phyloP scores from a whole-genome alignment of 2,329 filamentous ascomycete genomes.

The Calonectria montana region DNA sequence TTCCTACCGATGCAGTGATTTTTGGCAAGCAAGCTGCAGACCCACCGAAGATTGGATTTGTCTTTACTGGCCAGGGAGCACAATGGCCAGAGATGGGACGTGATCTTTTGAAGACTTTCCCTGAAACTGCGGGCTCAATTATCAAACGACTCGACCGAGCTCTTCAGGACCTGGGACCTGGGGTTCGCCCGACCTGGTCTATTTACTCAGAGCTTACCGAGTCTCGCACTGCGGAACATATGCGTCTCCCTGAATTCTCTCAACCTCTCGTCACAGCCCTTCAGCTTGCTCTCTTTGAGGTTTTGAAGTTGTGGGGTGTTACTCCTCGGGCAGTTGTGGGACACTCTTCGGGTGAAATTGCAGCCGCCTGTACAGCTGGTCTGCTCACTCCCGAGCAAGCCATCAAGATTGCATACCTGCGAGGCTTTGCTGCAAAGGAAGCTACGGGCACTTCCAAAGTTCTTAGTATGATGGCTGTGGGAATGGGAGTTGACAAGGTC shows the following conservation, averaged over 20 bases:
- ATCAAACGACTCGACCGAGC: neutral
- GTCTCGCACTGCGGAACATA: neutral
- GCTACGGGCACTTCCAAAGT: neutral
- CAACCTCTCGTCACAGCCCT: slow-evolving; percentile 55
- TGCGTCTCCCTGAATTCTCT: slow-evolving; percentile 38
- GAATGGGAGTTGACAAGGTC: slow-evolving; percentile 13
- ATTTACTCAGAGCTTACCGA: slow-evolving; percentile 35
- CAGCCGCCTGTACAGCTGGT: slow-evolving; percentile 45
- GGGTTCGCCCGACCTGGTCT: slow-evolving; percentile 6
- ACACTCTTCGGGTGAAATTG: slow-evolving; percentile 53
- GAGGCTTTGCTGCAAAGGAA: slow-evolving; percentile 36
- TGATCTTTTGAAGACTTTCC: slow-evolving; percentile 37
- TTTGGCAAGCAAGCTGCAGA: slow-evolving; percentile 12
- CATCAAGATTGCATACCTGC: slow-evolving; percentile 45
- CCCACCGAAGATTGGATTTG: slow-evolving; percentile 32
- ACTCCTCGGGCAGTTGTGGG: slow-evolving; percentile 44
- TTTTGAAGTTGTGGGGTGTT: slow-evolving; percentile 44
- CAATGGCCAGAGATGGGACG: slow-evolving; percentile 50
- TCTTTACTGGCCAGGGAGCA: slow-evolving; percentile 53
- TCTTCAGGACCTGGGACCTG: neutral
- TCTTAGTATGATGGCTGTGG: slow-evolving; percentile 20
- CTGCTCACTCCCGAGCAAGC: slow-evolving; percentile 35
- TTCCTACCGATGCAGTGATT: slow-evolving; percentile 10
- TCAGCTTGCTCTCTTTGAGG: slow-evolving; percentile 52
- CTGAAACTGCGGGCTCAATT: slow-evolving; percentile 10